Evolutionary conservation across 2,329 filamentous ascomycete genomes (phyloP).

Genomic region (Beauveria bassiana): DNA sequence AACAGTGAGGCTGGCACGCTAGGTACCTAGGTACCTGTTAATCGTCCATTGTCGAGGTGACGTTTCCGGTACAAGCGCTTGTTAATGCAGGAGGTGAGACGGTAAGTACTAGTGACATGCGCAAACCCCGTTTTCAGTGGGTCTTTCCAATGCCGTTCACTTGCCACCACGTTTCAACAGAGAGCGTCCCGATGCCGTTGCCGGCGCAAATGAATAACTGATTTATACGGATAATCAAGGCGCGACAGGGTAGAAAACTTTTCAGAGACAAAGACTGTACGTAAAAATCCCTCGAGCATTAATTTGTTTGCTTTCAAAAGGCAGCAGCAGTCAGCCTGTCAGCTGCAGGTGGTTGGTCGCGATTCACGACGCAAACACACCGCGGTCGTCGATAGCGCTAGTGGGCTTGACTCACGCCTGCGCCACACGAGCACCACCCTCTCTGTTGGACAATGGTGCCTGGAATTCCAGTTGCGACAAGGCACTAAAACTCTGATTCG

Average conservation of each 20-base stretch:
- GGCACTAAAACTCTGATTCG: background rate
- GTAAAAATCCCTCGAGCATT: too few relatives aligned
- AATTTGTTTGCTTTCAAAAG: background rate
- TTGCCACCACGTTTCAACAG: background rate
- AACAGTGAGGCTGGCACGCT: slow-evolving; percentile 16
- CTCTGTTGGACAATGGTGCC: background rate
- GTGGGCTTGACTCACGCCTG: background rate
- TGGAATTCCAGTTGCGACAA: background rate
- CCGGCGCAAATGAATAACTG: too few relatives aligned
- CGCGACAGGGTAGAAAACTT: background rate
- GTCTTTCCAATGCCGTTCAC: background rate
- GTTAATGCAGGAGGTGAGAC: background rate
- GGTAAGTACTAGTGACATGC: slow-evolving; percentile 2
- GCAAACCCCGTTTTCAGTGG: slow-evolving; percentile 5
- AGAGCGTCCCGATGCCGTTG: too few relatives aligned
- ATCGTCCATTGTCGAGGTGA: background rate
- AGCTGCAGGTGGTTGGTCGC: background rate
- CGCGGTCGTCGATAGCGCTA: background rate
- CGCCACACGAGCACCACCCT: background rate
- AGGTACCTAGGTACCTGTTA: too few relatives aligned
- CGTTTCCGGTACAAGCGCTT: slow-evolving; percentile 18
- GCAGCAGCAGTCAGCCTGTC: too few relatives aligned
- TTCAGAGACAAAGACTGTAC: too few relatives aligned
- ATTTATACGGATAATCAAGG: too few relatives aligned
- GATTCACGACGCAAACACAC: background rate